These are phyloP conservation scores for Anthracocystis panici-leucophaei DNA, from an alignment of 1,284 basidiomycete genomes.

Conservation along the genomic window DNA sequence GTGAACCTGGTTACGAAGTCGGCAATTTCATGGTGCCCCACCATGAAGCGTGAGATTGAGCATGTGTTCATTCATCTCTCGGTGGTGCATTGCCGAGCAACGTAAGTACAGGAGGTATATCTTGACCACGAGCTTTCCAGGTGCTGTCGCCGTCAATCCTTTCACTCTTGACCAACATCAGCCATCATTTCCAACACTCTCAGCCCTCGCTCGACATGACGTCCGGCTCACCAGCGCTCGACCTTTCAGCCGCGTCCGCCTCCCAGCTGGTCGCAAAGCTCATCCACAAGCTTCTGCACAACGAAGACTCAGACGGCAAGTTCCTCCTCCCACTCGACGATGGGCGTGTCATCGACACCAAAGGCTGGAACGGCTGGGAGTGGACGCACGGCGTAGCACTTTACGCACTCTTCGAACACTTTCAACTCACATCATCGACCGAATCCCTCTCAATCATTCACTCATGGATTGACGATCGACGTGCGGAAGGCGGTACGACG, in stretches of 20 bases:
- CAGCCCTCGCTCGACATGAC: conserved; percentile 1
- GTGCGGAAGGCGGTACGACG: conserved; percentile 74
- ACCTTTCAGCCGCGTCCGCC: conserved; percentile 19
- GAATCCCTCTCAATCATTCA: conserved; percentile 73
- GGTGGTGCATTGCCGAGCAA: not conserved
- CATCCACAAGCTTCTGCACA: conserved; percentile 70
- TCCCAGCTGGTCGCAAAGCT: conserved; percentile 32
- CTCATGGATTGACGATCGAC: conserved; percentile 75
- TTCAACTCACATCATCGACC: conserved; percentile 72
- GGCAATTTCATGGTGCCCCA: conserved; percentile 4
- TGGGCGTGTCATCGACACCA: conserved; percentile 77
- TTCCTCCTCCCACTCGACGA: conserved; percentile 74
- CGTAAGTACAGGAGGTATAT: not conserved
- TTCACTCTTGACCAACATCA: not conserved
- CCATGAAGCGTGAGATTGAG: conserved; percentile 1
- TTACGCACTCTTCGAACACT: conserved; percentile 69
- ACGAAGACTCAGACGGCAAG: conserved; percentile 75
- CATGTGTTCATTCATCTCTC: not conserved
- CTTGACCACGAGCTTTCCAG: not conserved
- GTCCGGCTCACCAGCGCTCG: conserved; percentile 1
- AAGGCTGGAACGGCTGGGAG: conserved; percentile 79
- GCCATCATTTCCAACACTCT: not conserved
- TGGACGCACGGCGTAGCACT: conserved; percentile 75
- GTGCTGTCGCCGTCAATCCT: not conserved
- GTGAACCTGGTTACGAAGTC: not conserved